A percentile compares a stretch with the other conserved stretches of the same genome.
phyloP scores from a whole-genome alignment of 192 early-diverging fungal species.

The Coemansia sp. region DNA sequence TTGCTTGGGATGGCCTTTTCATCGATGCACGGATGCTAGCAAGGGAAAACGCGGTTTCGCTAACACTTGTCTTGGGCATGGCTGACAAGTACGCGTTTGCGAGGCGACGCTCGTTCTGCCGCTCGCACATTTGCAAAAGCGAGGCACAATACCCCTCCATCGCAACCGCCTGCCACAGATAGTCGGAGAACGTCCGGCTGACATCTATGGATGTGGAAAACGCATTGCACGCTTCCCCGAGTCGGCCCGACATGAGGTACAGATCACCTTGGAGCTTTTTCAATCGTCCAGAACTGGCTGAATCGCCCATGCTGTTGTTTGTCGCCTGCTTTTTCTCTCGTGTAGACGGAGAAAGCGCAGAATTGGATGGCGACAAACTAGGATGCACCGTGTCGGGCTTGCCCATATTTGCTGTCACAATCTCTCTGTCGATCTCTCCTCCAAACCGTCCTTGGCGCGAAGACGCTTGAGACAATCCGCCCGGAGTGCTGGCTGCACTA shows the following conservation, averaged over 20 bases:
- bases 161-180: conserved; percentile 53
- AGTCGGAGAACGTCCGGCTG: conserved; percentile 30
- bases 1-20: background rate
- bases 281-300: conserved; percentile 30
- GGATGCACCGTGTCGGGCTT: background rate
- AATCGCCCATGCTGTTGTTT: conserved; percentile 2
- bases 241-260: conserved; percentile 45
- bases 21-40: conserved; percentile 9
- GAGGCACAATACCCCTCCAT: conserved; percentile 54
- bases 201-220: conserved; percentile 41
- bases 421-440: conserved; percentile 45
- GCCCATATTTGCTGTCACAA: conserved; percentile 7
- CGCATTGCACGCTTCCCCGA: conserved; percentile 42
- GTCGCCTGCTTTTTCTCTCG: background rate
- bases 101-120: conserved; percentile 20
- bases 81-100: conserved; percentile 14
- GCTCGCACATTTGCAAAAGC: conserved; percentile 39
- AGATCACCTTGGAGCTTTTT: conserved; percentile 55
- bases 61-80: conserved; percentile 3
- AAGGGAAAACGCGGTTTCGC: conserved; percentile 2
- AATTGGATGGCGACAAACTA: conserved; percentile 6
- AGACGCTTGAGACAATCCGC: background rate
- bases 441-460: conserved; percentile 27
- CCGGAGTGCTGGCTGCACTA: background rate
- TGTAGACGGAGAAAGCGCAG: background rate